A percentile compares a stretch with the other conserved stretches of the same genome.
Evolutionary conservation across 1,139 yeast species (phyloP).

Genomic region (Debaryomyces subglobosus): DNA sequence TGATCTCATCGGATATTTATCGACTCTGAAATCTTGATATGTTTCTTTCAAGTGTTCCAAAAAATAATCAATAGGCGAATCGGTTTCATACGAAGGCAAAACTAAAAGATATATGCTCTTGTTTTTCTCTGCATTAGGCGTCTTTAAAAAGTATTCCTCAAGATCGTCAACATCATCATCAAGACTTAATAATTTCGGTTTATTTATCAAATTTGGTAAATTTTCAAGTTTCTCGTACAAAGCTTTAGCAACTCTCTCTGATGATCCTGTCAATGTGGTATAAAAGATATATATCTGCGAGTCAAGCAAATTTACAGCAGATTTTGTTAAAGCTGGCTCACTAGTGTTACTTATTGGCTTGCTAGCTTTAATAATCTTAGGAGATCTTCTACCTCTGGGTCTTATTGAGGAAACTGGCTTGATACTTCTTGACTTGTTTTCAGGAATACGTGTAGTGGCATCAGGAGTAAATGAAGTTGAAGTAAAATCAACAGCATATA

Average conservation of each 20-base stretch:
- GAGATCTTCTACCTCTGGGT: constrained; percentile 31
- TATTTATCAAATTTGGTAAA: constrained; percentile 34
- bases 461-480: constrained; percentile 36
- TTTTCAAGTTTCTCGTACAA: constrained; percentile 40
- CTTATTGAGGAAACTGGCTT: constrained; percentile 14
- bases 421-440: constrained; percentile 16
- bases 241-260: constrained; percentile 66
- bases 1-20: constrained; percentile 70
- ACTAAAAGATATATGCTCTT: constrained; percentile 70
- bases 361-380: constrained; percentile 44
- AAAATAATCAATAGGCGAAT: constrained; percentile 88
- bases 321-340: constrained; percentile 33
- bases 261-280: constrained; percentile 83
- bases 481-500: constrained; percentile 50
- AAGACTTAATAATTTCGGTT: constrained; percentile 64
- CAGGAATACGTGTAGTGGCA: constrained; percentile 26
- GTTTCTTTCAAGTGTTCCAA: constrained; percentile 81
- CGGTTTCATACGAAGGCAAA: constrained; percentile 90
- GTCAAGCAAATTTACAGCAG: constrained; percentile 37
- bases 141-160: constrained; percentile 76
- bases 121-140: constrained; percentile 45
- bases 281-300: constrained; percentile 68
- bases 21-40: constrained; percentile 81
- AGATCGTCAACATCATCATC: constrained; percentile 84
- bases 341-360: constrained; percentile 25